Base-by-base conservation (phyloP, 495 filamentous ascomycete genomes). In the Neurospora terricola region DNA sequence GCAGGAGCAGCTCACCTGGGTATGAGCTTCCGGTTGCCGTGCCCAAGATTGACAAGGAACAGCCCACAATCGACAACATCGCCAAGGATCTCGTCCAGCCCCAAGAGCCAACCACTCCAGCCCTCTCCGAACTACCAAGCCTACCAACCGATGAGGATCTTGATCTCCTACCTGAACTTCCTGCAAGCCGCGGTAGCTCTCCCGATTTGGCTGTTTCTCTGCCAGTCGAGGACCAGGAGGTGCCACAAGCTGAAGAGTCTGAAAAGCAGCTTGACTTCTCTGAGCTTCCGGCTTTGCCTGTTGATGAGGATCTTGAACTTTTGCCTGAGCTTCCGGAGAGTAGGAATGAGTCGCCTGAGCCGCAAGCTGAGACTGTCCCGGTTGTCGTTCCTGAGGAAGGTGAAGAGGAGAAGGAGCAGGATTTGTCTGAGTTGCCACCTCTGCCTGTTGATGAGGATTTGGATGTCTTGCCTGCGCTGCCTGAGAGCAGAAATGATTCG, bases 251-350 rank as follows among this genome's bases (percentile, higher is more conserved):
- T 42, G 40, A 42, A 7, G 14, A 42, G 40, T 42, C 16, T 42
- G 40, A 42, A 42, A 42, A 42, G 40, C 40, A 42, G 40, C 14
- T 42, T 42, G 40, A 42, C 14, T 16, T 42, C 40, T 42, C 40
- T 0, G 16, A 42, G 14, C 40, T 42, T 7, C 40, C 40, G 40
- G 40, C 40, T 39, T 21, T 42, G 39, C 37, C 39, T 23, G 42
- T 59, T 7, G 36, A 48, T 18, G 69, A 27, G 1, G 48, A 69
- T 18, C 54, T 75, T 11, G 36, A 71, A 12, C 16, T 42, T 4
- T 21, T 77, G 45, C 73, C 75, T 6, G 45, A 70, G 6, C 73
- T 76, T 12, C 76, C 73, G 0, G 75, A 75, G 23, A 78, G 72
- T 21, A 45, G 42, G 42, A 45, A 21, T 9, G 59, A 38, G 27